These are phyloP conservation scores for Lobosporangium transversale DNA, from an alignment of 192 early-diverging fungal genomes.

Conservation along the genomic window DNA sequence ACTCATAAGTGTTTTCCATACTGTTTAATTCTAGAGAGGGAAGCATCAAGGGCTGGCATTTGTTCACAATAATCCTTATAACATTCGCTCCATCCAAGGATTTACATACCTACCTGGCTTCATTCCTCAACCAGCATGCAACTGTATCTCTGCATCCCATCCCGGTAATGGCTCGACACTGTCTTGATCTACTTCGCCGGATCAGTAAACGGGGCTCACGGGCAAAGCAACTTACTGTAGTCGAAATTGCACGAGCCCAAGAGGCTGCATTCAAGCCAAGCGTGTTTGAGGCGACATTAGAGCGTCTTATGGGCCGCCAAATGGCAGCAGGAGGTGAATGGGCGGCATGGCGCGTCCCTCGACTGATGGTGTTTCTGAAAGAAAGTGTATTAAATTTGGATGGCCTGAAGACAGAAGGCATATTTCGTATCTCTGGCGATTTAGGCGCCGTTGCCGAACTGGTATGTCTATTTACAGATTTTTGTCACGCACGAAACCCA, in stretches of 20 bases:
- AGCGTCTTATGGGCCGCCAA: constrained; percentile 83
- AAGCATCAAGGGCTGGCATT: constrained; percentile 85
- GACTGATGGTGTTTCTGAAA: constrained; percentile 83
- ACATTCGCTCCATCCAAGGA: constrained; percentile 93
- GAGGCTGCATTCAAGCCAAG: constrained; percentile 86
- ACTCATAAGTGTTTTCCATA: background rate
- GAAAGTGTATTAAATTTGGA: constrained; percentile 77
- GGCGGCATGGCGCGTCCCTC: constrained; percentile 73
- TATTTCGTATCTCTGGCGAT: constrained; percentile 96
- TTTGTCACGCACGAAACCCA: too few species aligned
- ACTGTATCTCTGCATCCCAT: constrained; percentile 60
- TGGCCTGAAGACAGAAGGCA: constrained; percentile 87
- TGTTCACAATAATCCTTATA: constrained; percentile 83
- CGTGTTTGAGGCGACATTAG: constrained; percentile 91
- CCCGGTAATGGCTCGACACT: constrained; percentile 62
- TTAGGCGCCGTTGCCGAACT: constrained; percentile 83
- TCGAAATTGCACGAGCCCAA: constrained; percentile 77
- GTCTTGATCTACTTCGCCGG: constrained; percentile 66
- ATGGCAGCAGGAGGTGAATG: constrained; percentile 43
- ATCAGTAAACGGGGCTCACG: constrained; percentile 82
- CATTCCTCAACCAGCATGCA: constrained; percentile 77
- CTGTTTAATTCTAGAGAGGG: constrained; percentile 56
- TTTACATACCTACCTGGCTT: constrained; percentile 83
- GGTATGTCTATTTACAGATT: constrained; percentile 33
- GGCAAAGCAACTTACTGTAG: constrained; percentile 76